These are phyloP conservation scores for Haplosporangium sp. DNA, from an alignment of 371 early-diverging fungal species.

Conservation along the genomic window DNA sequence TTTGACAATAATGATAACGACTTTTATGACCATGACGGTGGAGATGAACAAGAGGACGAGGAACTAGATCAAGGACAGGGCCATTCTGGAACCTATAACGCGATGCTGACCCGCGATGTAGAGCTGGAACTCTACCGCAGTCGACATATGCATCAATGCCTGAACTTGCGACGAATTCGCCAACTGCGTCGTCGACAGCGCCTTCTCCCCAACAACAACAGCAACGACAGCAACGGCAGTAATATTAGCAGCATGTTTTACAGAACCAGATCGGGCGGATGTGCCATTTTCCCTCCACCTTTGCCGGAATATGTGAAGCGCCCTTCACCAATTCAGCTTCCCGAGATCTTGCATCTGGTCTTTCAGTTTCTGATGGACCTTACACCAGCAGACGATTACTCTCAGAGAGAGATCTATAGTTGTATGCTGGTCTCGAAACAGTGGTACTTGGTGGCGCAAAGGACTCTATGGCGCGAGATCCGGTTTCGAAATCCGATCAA, in stretches of 20 bases:
- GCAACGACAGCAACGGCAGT: neutral
- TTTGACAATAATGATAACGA: conserved; percentile 9
- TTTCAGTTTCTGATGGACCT: conserved; percentile 43
- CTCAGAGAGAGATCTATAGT: conserved; percentile 44
- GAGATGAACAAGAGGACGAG: neutral
- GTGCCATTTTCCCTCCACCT: conserved; percentile 6
- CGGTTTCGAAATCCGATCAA: conserved; percentile 37
- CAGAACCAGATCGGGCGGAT: conserved; percentile 10
- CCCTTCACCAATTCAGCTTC: conserved; percentile 41
- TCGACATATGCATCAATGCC: conserved; percentile 6
- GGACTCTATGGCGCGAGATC: conserved; percentile 53
- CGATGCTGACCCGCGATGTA: conserved; percentile 21
- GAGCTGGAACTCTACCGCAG: conserved; percentile 28
- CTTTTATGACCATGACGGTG: conserved; percentile 2
- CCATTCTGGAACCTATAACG: conserved; percentile 9
- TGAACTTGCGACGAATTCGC: conserved; percentile 1
- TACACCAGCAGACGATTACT: conserved; percentile 43
- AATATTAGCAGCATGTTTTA: neutral
- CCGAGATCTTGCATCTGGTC: conserved; percentile 51
- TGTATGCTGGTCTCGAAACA: conserved; percentile 48
- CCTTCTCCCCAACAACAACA: conserved; percentile 18
- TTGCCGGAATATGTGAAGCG: conserved; percentile 17
- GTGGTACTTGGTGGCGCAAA: conserved; percentile 54
- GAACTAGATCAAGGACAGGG: conserved; percentile 1
- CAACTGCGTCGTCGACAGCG: conserved; percentile 29